These are phyloP conservation scores for Solanum virginianum DNA, from an alignment of 257 asterid species.

Conservation along the genomic window DNA sequence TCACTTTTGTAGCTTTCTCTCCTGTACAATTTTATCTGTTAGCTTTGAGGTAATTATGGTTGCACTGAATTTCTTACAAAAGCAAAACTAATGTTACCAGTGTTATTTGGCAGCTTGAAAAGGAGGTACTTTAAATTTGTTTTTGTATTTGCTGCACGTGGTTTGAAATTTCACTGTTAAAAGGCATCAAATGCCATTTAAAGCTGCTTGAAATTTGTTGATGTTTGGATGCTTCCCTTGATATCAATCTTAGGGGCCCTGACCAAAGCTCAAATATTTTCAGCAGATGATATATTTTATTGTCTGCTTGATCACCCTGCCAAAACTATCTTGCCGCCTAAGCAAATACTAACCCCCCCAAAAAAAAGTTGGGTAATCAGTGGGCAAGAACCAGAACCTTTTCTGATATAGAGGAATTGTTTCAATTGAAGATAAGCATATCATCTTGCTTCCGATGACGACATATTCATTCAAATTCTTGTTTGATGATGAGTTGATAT, in stretches of 20 bases:
- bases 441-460: not conserved
- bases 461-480: not conserved
- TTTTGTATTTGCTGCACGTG: not conserved
- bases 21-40: not conserved
- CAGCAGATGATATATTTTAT: too few relatives aligned
- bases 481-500: not conserved
- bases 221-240: not conserved
- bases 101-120: not conserved
- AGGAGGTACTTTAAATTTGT: not conserved
- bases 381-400: not conserved
- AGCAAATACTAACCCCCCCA: too few relatives aligned
- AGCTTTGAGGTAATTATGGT: not conserved
- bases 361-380: too few relatives aligned
- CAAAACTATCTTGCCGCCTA: too few relatives aligned
- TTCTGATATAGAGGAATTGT: not conserved
- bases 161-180: not conserved
- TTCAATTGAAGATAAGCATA: not conserved
- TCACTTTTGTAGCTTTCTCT: not conserved
- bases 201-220: not conserved
- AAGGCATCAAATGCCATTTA: not conserved
- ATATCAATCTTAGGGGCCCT: not conserved
- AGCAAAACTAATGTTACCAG: not conserved
- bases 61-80: not conserved
- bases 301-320: not conserved
- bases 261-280: not conserved